phyloP scores from a whole-genome alignment of 352 stramenopile genomes.

The Pythium inflatum region DNA sequence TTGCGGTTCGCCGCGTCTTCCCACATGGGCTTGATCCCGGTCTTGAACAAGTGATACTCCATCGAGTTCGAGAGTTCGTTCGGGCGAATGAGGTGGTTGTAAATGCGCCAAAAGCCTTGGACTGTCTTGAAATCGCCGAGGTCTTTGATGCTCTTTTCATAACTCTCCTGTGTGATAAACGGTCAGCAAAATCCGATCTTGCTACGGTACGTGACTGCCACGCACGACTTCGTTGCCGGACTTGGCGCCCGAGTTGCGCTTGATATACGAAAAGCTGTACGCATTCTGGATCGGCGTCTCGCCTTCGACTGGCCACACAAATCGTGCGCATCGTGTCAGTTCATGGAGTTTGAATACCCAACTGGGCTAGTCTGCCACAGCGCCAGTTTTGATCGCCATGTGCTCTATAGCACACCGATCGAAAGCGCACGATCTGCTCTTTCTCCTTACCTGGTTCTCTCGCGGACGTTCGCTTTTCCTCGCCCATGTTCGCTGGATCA shows the following conservation, averaged over 20 bases:
- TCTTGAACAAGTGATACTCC: slow-evolving; percentile 98
- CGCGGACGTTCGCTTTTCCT: slow-evolving; percentile 48
- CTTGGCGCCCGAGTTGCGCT: slow-evolving; percentile 84
- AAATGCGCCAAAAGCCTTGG: slow-evolving; percentile 93
- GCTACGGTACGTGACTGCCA: no score
- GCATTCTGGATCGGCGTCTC: slow-evolving; percentile 87
- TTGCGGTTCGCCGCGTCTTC: slow-evolving; percentile 95
- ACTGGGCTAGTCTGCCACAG: background rate
- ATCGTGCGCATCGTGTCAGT: background rate
- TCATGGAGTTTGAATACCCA: background rate
- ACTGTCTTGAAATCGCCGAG: slow-evolving; percentile 93
- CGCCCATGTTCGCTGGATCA: slow-evolving; percentile 38
- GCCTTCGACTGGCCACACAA: slow-evolving; percentile 23
- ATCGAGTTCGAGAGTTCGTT: slow-evolving; percentile 89
- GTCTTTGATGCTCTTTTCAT: slow-evolving; percentile 95
- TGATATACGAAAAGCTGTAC: slow-evolving; percentile 92
- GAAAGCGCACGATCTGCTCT: slow-evolving; percentile 2
- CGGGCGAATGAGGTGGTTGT: slow-evolving; percentile 95
- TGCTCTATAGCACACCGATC: background rate
- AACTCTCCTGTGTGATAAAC: slow-evolving; percentile 69
- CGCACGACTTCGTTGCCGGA: slow-evolving; percentile 53
- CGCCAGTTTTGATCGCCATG: background rate
- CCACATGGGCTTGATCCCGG: slow-evolving; percentile 97
- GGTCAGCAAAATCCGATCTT: background rate
- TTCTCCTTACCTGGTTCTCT: slow-evolving; percentile 37